Evolutionary conservation across 163 green algal genomes (phyloP).

Genomic region (Chloromonas sp.): DNA sequence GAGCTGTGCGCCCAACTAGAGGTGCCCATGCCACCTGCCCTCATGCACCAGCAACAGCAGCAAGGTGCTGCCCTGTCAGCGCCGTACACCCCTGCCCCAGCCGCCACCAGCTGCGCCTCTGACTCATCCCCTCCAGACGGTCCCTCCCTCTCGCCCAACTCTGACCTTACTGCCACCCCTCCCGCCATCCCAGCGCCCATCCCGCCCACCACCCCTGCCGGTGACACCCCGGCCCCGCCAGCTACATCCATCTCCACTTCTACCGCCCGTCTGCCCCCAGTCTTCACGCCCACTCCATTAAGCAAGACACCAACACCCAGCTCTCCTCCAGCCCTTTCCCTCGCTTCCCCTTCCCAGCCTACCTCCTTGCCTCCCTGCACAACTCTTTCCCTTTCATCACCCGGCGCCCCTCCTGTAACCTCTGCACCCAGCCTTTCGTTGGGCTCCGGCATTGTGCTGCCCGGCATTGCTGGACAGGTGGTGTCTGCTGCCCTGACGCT

Average conservation of each 20-base stretch:
- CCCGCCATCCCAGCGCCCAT: not conserved
- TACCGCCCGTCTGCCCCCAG: no score
- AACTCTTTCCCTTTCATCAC: not conserved
- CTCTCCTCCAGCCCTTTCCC: not conserved
- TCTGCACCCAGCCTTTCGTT: not conserved
- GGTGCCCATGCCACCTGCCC: constrained; percentile 22
- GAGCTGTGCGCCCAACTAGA: constrained; percentile 48
- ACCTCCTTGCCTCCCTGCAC: not conserved
- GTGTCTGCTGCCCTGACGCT: not conserved
- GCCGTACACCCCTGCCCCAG: not conserved
- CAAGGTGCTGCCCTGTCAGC: not conserved
- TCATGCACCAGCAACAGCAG: constrained; percentile 14
- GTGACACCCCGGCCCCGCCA: not conserved
- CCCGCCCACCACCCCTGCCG: not conserved
- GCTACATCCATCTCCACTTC: not conserved
- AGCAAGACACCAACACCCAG: no score
- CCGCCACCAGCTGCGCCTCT: not conserved
- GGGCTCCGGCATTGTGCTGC: not conserved
- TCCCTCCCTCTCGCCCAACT: no score
- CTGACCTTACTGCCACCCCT: no score
- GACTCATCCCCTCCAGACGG: no score
- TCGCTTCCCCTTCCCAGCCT: no score
- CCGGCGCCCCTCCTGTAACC: not conserved
- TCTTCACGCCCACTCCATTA: no score
- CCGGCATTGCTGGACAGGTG: not conserved